Evolutionary conservation across 495 filamentous ascomycete genomes (phyloP).

Genomic region (Aspergillus affinis): DNA sequence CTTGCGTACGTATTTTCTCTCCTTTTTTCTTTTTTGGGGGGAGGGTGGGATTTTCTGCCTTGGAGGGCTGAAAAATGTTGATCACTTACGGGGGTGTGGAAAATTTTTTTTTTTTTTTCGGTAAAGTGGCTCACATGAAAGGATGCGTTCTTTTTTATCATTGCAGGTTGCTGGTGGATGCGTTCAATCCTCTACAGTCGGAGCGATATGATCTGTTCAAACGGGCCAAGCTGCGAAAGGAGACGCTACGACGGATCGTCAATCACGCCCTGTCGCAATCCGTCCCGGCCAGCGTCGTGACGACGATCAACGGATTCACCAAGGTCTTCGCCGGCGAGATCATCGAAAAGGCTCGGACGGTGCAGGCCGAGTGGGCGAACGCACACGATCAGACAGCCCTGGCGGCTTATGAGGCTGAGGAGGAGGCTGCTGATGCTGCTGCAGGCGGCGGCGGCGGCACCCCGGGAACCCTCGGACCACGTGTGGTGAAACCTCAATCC

Average conservation of each 20-base stretch:
- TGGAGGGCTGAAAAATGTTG: constrained; percentile 3
- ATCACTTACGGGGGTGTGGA: background rate
- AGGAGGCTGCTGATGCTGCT: constrained; percentile 34
- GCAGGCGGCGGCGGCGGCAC: constrained; percentile 41
- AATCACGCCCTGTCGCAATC: constrained; percentile 90
- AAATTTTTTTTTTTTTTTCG: constrained; percentile 2
- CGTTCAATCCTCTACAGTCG: constrained; percentile 67
- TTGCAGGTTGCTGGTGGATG: constrained; percentile 61
- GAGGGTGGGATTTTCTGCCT: background rate
- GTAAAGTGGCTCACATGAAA: background rate
- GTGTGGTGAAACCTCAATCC: background rate
- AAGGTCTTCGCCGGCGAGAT: constrained; percentile 85
- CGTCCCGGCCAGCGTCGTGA: constrained; percentile 73
- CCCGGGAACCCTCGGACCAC: constrained; percentile 4
- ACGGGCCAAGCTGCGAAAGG: constrained; percentile 64
- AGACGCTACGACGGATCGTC: constrained; percentile 65
- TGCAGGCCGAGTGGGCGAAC: constrained; percentile 76
- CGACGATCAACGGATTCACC: constrained; percentile 74
- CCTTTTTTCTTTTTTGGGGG: constrained; percentile 1
- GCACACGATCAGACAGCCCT: constrained; percentile 43
- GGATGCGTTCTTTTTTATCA: constrained; percentile 5
- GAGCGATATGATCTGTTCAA: constrained; percentile 73
- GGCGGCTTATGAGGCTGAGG: constrained; percentile 34
- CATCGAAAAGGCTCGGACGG: constrained; percentile 73
- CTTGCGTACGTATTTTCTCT: constrained; percentile 48